Base-by-base conservation (phyloP, 2,329 filamentous ascomycete genomes). In the Cladophialophora carrionii region DNA sequence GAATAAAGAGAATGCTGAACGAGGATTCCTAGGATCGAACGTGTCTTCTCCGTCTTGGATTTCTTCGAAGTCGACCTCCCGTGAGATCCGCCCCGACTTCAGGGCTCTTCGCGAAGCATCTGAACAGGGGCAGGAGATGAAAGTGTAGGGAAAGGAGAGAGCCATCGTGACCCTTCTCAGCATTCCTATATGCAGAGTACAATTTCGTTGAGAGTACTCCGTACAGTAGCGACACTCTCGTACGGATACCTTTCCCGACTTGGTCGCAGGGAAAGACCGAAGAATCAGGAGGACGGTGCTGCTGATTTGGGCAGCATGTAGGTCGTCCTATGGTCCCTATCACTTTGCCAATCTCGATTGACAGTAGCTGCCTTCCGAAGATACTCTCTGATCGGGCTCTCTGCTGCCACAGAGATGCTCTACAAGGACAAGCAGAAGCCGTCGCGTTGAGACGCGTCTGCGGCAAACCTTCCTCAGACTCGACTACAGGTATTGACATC, bases 1-100 rank as follows among this genome's bases (percentile, higher is more conserved):
- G 74, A 94, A 97, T 34, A 99, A 83, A 70, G 92, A 93, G 82
- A 92, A 98, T 76, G 92, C 95, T 64, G 95, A 90, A 43, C 93
- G 88, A 17, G 90, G 86, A 66, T 89, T 88, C 72, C 90, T 88
- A 1, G 95, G 92, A 75, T 99, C 90, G 77, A 99, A 96, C 3
- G 91, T 89, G 67, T 85, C 83, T 64, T 91, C 90, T 70, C 92
- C 89, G 65, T 90, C 88, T 57, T 91, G 88, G 31, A 85, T 80
- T 3, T 79, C 78, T 48, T 76, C 74, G 7, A 77, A 73, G 34
- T 72, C 69, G 5, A 70, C 57, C 14, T 75, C 73, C 32, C 64
- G 58, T 12, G 70, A 71, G 29, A 66, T 60, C 34, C 72, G 58
- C 34, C 68, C 69, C 8, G 64, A 70, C 26, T 56, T 67, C 49